phyloP scores from a whole-genome alignment of 768 basidiomycete species.

The Collybia sp. region DNA sequence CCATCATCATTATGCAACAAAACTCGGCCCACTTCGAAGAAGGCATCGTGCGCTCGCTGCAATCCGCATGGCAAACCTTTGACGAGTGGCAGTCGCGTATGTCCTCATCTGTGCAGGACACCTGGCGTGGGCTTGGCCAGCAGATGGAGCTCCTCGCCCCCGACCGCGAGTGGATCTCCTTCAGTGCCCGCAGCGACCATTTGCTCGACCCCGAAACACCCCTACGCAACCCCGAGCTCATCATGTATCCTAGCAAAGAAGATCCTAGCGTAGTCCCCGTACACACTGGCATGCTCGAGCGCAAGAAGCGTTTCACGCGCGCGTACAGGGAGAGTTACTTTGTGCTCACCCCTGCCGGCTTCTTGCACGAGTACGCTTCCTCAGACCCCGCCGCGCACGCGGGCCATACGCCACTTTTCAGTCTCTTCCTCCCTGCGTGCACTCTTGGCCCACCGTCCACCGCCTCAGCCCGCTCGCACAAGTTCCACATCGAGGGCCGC shows the following conservation, averaged over 20 bases:
- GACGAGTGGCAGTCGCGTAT: slow-evolving; percentile 92
- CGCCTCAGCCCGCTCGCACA: slow-evolving; percentile 68
- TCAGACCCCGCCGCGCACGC: slow-evolving; percentile 60
- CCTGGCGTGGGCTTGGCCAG: slow-evolving; percentile 64
- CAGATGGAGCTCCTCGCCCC: slow-evolving; percentile 79
- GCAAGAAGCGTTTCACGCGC: slow-evolving; percentile 94
- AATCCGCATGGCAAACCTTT: slow-evolving; percentile 96
- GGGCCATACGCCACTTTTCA: slow-evolving; percentile 65
- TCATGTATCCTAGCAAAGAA: slow-evolving; percentile 87
- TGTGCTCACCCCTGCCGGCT: slow-evolving; percentile 93
- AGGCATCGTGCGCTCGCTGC: slow-evolving; percentile 90
- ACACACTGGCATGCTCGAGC: slow-evolving; percentile 86
- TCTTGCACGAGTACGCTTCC: slow-evolving; percentile 86
- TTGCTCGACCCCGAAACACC: slow-evolving; percentile 97
- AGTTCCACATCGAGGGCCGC: slow-evolving; percentile 95
- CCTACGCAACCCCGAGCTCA: slow-evolving; percentile 68
- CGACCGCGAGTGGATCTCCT: slow-evolving; percentile 93
- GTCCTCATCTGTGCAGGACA: slow-evolving; percentile 65
- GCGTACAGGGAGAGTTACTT: slow-evolving; percentile 83
- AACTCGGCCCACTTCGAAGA: slow-evolving; percentile 97
- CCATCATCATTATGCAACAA: slow-evolving; percentile 96
- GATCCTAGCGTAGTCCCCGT: slow-evolving; percentile 83
- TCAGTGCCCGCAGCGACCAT: slow-evolving; percentile 90
- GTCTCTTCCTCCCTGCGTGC: slow-evolving; percentile 90
- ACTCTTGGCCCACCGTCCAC: slow-evolving; percentile 90